Percentiles rank a stretch among this genome's conserved stretches.
Conservation (phyloP, 2,329 filamentous ascomycete genomes). For the Trichoderma koningii region DNA sequence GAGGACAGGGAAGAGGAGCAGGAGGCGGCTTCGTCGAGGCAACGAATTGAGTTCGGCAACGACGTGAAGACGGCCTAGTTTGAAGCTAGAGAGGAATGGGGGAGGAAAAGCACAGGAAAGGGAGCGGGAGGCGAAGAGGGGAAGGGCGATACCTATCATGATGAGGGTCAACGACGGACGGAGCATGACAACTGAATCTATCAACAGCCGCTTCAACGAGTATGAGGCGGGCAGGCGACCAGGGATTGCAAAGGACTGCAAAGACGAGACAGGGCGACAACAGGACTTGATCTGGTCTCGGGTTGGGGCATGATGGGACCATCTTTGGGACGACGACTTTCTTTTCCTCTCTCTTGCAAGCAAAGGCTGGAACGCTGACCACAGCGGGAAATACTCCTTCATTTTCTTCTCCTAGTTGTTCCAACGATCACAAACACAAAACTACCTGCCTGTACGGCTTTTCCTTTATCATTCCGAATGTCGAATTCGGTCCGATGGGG, state of each 20-base stretch:
- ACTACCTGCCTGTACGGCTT: neutral
- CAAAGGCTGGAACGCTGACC: neutral
- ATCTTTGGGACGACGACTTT: neutral
- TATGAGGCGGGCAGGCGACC: neutral
- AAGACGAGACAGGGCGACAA: conserved; percentile 11
- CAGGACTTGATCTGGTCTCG: conserved; percentile 20
- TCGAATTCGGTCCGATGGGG: conserved; percentile 2
- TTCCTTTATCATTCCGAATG: neutral
- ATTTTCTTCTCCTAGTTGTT: neutral
- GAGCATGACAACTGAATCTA: neutral
- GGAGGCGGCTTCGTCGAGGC: conserved; percentile 20
- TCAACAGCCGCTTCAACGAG: neutral
- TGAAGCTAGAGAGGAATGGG: neutral
- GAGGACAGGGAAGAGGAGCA: conserved; percentile 37
- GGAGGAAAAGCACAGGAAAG: too few species aligned
- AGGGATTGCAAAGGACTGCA: neutral
- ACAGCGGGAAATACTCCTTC: neutral
- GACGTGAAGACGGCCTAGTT: conserved; percentile 38
- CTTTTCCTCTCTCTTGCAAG: neutral
- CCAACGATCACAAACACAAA: conserved; percentile 6
- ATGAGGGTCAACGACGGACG: neutral
- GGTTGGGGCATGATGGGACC: neutral
- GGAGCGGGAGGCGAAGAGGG: too few species aligned
- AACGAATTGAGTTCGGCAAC: conserved; percentile 34
- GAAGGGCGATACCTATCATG: neutral